phyloP scores from a whole-genome alignment of 1,139 yeast species.

The Hansenula lynferdii region DNA sequence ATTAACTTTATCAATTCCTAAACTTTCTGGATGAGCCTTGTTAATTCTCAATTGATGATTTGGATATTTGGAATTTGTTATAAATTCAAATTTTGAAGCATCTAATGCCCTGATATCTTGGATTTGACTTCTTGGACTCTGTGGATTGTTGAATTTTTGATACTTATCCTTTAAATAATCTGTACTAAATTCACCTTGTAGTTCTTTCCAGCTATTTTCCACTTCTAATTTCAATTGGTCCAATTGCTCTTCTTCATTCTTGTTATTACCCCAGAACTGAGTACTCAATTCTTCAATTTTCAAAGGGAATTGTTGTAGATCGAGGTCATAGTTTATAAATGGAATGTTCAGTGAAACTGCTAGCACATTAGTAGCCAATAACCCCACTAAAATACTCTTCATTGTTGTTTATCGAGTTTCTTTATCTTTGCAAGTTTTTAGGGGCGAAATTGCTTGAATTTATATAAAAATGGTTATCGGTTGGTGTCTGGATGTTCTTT shows the following conservation, averaged over 20 bases:
- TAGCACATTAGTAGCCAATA: background rate
- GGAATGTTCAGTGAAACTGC: background rate
- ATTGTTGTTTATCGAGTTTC: background rate
- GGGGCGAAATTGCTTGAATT: background rate
- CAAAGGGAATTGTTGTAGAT: background rate
- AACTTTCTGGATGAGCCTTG: slow-evolving; percentile 35
- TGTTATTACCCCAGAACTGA: background rate
- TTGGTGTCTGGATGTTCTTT: too few relatives aligned
- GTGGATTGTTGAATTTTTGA: background rate
- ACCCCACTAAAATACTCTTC: background rate
- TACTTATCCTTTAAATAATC: background rate
- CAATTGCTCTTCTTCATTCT: background rate
- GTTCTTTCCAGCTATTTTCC: background rate
- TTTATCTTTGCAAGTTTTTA: too few relatives aligned
- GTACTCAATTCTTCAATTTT: background rate
- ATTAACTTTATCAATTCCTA: slow-evolving; percentile 50
- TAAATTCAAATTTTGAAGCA: slow-evolving; percentile 6
- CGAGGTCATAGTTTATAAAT: background rate
- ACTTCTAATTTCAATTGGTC: background rate
- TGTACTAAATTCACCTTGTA: background rate
- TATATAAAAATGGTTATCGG: too few relatives aligned
- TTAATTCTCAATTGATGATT: slow-evolving; percentile 38
- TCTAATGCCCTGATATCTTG: background rate
- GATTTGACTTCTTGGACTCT: background rate
- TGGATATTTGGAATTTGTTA: slow-evolving; percentile 25